Evolutionary conservation across 2,329 filamentous ascomycete genomes (phyloP).

Genomic region (Fusarium lyarnte): DNA sequence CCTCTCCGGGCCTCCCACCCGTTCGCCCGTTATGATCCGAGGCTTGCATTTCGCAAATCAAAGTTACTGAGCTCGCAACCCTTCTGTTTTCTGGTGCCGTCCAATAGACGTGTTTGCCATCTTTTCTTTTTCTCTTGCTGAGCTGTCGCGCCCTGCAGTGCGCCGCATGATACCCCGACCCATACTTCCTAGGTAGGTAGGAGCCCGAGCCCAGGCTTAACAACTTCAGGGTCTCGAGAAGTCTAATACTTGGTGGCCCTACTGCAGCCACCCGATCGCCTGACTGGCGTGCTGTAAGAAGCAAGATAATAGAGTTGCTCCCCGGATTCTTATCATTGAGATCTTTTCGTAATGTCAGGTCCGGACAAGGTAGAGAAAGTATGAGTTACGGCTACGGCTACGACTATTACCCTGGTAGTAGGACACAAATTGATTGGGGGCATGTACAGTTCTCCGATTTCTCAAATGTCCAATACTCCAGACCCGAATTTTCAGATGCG

Average conservation of each 20-base stretch:
- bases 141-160: slow-evolving; percentile 37
- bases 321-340: slow-evolving; percentile 39
- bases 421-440: slow-evolving; percentile 52
- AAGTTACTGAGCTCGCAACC: slow-evolving; percentile 33
- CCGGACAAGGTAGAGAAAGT: slow-evolving; percentile 50
- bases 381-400: slow-evolving; percentile 51
- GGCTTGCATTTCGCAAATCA: slow-evolving; percentile 46
- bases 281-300: slow-evolving; percentile 48
- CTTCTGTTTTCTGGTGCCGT: slow-evolving; percentile 22
- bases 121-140: slow-evolving; percentile 8
- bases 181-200: slow-evolving; percentile 33
- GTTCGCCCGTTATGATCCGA: slow-evolving; percentile 47
- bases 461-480: slow-evolving; percentile 54
- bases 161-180: slow-evolving; percentile 41
- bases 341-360: slow-evolving; percentile 41
- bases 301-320: slow-evolving; percentile 47
- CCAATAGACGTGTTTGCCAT: slow-evolving; percentile 33
- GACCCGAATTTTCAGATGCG: slow-evolving; percentile 53
- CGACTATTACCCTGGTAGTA: slow-evolving; percentile 51
- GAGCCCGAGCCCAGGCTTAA: slow-evolving; percentile 18
- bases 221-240: slow-evolving; percentile 32
- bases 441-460: slow-evolving; percentile 55
- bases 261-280: slow-evolving; percentile 49
- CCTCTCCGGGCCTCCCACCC: slow-evolving; percentile 46
- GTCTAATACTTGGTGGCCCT: slow-evolving; percentile 42